Evolutionary conservation across 78 protist species (phyloP), one percentile per base, ranked within the genome.

Genomic region (Dictyostelium citrinum): DNA sequence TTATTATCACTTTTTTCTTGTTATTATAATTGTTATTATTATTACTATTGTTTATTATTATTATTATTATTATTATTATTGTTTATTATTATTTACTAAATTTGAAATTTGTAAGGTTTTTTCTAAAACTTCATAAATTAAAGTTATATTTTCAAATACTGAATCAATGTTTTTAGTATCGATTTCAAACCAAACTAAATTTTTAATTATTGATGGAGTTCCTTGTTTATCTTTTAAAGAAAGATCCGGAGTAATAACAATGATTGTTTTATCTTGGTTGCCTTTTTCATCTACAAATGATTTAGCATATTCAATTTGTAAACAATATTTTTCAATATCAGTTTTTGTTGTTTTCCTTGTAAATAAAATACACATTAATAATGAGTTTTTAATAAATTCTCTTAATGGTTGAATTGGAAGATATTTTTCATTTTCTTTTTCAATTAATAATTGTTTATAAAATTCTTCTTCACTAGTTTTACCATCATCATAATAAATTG

Each of bases 111-210:
- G 77, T 17, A 33, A 33, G 6, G 77, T 88, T 78, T 68, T 88
- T 37, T 88, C 84, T 14, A 78, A 8, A 14, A 88, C 27, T 49
- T 88, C 93, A 88, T 88, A 88, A 16, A 33, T 35, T 17, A 22
- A 77, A 20, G 71, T 10, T 3, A 88, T 76, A 20, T 88, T 76
- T 31, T 78, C 93, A n/a, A 78, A 43, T 14, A 88, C 14, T 31
- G 16, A 16, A 31, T 88, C 93, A 29, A 77, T 83, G 9, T 78
- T 24, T 46, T 49, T 46, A 20, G 68, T 45, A 5, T 79, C 49
- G 20, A 88, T n/a, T 22, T 79, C 81, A 22, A 41, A 45, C 93
- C 93, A 88, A 27, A 79, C 46, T 0, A 43, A 29, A 46, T 24
- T 10, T 46, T 88, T 76, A 27, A 78, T 29, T 14, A 33, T 33